Evolutionary conservation across 257 asterid genomes (phyloP).

Genomic region (Solanum peruvianum): DNA sequence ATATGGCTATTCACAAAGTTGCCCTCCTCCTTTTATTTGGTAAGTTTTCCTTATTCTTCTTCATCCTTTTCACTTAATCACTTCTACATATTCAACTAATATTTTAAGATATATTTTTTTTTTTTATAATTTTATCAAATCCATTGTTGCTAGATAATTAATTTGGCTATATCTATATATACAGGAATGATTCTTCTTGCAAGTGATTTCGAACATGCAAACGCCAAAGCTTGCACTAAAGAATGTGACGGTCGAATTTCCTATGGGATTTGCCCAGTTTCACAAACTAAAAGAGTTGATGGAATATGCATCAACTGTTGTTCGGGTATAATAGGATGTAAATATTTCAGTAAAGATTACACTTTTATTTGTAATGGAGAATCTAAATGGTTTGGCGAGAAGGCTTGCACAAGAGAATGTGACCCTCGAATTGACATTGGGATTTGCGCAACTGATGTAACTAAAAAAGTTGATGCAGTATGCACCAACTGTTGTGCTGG

Average conservation of each 20-base stretch:
- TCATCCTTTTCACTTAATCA: neutral
- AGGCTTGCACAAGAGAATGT: neutral
- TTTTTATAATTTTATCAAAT: neutral
- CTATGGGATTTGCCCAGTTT: neutral
- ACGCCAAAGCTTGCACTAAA: neutral
- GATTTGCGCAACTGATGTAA: neutral
- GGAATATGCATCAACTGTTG: neutral
- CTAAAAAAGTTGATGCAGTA: too few species aligned
- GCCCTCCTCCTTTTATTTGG: neutral
- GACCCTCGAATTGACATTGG: neutral
- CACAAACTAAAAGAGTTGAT: neutral
- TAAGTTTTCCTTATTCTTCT: neutral
- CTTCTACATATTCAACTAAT: neutral
- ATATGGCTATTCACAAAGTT: neutral
- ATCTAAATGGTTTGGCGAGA: too few species aligned
- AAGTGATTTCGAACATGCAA: neutral
- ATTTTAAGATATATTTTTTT: neutral
- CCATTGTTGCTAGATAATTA: neutral
- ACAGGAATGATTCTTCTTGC: neutral
- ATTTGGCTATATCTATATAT: neutral
- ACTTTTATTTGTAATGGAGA: neutral
- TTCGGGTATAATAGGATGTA: neutral
- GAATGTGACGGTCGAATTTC: neutral
- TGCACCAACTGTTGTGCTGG: neutral
- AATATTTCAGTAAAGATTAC: neutral